Conservation (phyloP, 2,329 filamentous ascomycete species). For the Penicillium sp. region DNA sequence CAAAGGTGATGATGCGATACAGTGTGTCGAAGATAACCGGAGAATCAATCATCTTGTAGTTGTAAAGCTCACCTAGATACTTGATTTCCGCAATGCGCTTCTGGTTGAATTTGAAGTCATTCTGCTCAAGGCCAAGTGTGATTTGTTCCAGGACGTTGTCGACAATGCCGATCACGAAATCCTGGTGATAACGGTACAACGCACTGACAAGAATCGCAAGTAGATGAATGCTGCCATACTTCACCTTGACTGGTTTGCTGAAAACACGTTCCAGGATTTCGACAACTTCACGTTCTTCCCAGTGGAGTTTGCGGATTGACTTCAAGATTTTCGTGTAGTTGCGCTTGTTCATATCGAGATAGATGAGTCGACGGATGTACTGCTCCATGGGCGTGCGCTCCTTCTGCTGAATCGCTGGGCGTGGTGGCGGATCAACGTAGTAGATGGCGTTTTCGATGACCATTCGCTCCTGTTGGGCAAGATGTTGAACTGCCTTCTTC, state of each 20-base stretch:
- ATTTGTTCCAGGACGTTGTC: conserved; percentile 90
- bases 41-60: conserved; percentile 95
- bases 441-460: conserved; percentile 97
- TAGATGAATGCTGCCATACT: conserved; percentile 94
- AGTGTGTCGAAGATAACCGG: conserved; percentile 92
- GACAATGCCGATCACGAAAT: conserved; percentile 87
- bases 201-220: conserved; percentile 86
- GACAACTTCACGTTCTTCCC: conserved; percentile 91
- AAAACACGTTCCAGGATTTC: conserved; percentile 84
- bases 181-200: conserved; percentile 86
- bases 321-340: conserved; percentile 93
- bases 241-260: conserved; percentile 94
- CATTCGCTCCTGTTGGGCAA: conserved; percentile 96
- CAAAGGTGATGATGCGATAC: conserved; percentile 92
- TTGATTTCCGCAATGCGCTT: conserved; percentile 93
- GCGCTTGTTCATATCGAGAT: conserved; percentile 89
- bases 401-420: conserved; percentile 93
- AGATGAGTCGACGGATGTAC: conserved; percentile 90
- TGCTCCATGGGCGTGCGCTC: conserved; percentile 91
- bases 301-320: conserved; percentile 91
- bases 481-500: conserved; percentile 93
- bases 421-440: conserved; percentile 92
- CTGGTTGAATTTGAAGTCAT: conserved; percentile 97
- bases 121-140: conserved; percentile 83
- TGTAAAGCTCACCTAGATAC: conserved; percentile 94